phyloP scores from a whole-genome alignment of 2,329 filamentous ascomycete species.

The Aspergillus uvarum region DNA sequence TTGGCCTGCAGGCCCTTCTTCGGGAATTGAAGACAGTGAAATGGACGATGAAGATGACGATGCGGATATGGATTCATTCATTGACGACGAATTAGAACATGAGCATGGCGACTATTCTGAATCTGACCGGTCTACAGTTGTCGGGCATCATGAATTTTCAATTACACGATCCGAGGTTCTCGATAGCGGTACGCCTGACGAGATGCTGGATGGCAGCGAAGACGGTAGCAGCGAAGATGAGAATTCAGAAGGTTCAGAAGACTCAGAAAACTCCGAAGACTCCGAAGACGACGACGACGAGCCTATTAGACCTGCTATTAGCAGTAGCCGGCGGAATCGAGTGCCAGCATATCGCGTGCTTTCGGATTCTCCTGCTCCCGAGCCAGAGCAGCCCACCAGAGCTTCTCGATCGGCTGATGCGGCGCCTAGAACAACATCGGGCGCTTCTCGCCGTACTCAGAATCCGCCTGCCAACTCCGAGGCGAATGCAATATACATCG shows the following conservation, averaged over 20 bases:
- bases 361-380: conserved; percentile 13
- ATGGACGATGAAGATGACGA: conserved; percentile 31
- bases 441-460: background rate
- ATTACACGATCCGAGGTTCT: background rate
- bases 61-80: conserved; percentile 37
- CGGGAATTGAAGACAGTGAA: conserved; percentile 17
- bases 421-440: background rate
- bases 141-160: conserved; percentile 23
- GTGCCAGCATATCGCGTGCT: conserved; percentile 10
- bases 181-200: background rate
- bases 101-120: conserved; percentile 25
- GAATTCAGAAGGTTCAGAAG: conserved; percentile 13
- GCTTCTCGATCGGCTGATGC: background rate
- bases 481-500: conserved; percentile 26
- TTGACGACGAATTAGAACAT: conserved; percentile 32
- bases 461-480: conserved; percentile 16
- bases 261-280: conserved; percentile 12
- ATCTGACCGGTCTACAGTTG: conserved; percentile 36
- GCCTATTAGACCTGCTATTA: conserved; percentile 20
- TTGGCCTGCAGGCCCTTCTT: conserved; percentile 8
- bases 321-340: conserved; percentile 16
- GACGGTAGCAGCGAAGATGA: conserved; percentile 18
- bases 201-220: conserved; percentile 15
- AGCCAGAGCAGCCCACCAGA: conserved; percentile 3
- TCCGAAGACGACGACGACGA: conserved; percentile 25